Percentiles rank a stretch among this genome's conserved stretches.
Conservation (phyloP, 2,329 filamentous ascomycete genomes). For the Nemania sp. region DNA sequence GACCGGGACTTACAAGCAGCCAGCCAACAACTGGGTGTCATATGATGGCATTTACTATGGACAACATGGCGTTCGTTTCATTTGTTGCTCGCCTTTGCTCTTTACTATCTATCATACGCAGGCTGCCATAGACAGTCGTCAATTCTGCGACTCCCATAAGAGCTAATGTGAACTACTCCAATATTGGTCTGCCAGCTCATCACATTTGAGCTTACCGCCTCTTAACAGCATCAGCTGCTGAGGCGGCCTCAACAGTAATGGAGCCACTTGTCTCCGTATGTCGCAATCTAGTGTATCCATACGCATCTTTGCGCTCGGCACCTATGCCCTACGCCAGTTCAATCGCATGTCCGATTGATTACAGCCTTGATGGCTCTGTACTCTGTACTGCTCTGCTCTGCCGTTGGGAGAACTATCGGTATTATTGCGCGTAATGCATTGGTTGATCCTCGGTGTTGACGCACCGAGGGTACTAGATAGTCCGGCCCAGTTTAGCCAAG, state of each 20-base stretch:
- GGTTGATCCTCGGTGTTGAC: slow-evolving; percentile 8
- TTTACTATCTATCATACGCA: neutral
- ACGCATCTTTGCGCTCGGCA: neutral
- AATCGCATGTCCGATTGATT: neutral
- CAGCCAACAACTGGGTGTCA: slow-evolving; percentile 11
- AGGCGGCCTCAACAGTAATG: slow-evolving; percentile 18
- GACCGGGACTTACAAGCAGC: neutral
- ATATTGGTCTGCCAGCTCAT: slow-evolving; percentile 26
- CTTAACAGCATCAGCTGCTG: slow-evolving; percentile 9
- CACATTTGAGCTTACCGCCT: slow-evolving; percentile 15
- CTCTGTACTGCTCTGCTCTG: neutral
- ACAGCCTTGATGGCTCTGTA: neutral
- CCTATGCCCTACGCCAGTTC: neutral
- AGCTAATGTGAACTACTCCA: slow-evolving; percentile 18
- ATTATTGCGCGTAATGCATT: neutral
- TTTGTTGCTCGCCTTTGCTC: too few species aligned
- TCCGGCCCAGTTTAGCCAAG: slow-evolving; percentile 15
- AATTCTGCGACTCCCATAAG: slow-evolving; percentile 4
- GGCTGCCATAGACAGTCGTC: neutral
- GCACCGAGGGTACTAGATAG: slow-evolving; percentile 11
- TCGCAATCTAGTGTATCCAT: slow-evolving; percentile 13
- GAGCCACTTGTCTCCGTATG: slow-evolving; percentile 25
- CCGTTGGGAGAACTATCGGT: slow-evolving; percentile 1
- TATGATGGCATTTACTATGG: slow-evolving; percentile 2
- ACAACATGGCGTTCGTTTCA: neutral